Base-by-base conservation (phyloP, 352 stramenopile genomes). In the Globisporangium paroecandrum region DNA sequence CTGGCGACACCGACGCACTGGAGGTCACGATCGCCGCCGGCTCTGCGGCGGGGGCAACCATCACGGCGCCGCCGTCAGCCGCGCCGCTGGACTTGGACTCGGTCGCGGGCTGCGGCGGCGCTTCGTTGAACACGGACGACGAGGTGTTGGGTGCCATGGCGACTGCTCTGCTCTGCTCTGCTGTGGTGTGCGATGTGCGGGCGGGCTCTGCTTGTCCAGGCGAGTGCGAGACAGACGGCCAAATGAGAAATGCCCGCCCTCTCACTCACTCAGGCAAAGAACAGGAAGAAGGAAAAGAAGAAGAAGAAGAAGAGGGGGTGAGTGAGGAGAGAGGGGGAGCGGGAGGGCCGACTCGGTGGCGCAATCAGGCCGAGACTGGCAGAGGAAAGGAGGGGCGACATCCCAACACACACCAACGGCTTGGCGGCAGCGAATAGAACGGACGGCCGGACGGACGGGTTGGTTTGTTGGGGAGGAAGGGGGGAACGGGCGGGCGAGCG, bases 101-200 rank as follows among this genome's bases (percentile, higher is more conserved):
- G 60, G 77, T 68, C 64, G 76, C 59, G 61, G 76, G 56, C 62
- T 59, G 62, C 29, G 65, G 57, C 13, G 73, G 75, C 25, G 75
- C 74, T 72, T 88, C 77, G 69, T 90, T 84, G 68, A 86, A 89
- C 47, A 91, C 64, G 20, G 82, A 82, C 24, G 76, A 83, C 55
- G 80, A 85, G 27, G 76, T 77, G 73, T 85, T 93, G 68, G 69
- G 74, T 46, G 82, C 79, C 81, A 89, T 88, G 41, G 69, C 68
- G 70, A 46, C 32, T 41, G 46, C 15, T 32, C 29, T 32, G 29
- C 29, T 32, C 29, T 32, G 29, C 29, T 32, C 29, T 32, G 29
- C 29, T 32, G 29, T 32, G 29, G 29, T 32, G 15, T 47, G 38
- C 10, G 38, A 4, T 46, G 38, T 13, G 12, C 3, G 13, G 12